Evolutionary conservation across 2,329 filamentous ascomycete species (phyloP).

Genomic region (Cladobotryum mycophilum): DNA sequence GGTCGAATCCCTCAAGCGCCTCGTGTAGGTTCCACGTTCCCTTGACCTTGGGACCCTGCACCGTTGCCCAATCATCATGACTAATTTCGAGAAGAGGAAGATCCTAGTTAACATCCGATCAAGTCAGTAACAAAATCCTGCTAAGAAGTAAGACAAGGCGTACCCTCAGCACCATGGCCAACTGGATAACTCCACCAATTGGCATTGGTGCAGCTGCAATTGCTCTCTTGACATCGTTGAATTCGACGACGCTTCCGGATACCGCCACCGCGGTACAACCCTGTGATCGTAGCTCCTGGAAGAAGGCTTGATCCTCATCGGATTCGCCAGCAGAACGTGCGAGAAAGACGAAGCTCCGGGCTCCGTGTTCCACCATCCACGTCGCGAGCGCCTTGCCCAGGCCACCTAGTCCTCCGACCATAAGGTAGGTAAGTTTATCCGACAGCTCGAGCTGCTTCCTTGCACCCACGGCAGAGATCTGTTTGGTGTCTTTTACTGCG

Average conservation of each 20-base stretch:
- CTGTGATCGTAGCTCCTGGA: conserved; percentile 15
- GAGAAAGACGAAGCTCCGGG: conserved; percentile 20
- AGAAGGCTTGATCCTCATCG: conserved; percentile 3
- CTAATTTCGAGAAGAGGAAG: conserved; percentile 23
- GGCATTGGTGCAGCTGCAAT: conserved; percentile 15
- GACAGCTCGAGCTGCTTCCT: conserved; percentile 3
- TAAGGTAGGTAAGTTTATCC: conserved; percentile 11
- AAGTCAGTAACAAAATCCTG: neutral
- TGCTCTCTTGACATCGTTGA: conserved; percentile 8
- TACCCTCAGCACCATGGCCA: conserved; percentile 27
- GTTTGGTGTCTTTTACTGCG: conserved; percentile 6
- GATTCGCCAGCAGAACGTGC: conserved; percentile 9
- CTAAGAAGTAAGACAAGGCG: neutral
- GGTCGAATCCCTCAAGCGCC: conserved; percentile 4
- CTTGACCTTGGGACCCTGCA: conserved; percentile 21
- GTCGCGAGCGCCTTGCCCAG: conserved; percentile 13
- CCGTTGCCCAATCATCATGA: conserved; percentile 21
- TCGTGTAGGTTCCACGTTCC: conserved; percentile 29
- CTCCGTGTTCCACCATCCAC: conserved; percentile 18
- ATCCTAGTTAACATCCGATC: conserved; percentile 3
- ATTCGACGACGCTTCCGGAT: conserved; percentile 7
- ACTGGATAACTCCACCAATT: conserved; percentile 31
- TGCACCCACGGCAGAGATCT: neutral
- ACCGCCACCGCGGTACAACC: conserved; percentile 16
- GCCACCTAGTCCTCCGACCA: conserved; percentile 18